Percentiles rank a stretch among this genome's conserved stretches.
These are phyloP conservation scores for Globisporangium barbulae DNA, from an alignment of 352 stramenopile genomes.

Conservation along the genomic window DNA sequence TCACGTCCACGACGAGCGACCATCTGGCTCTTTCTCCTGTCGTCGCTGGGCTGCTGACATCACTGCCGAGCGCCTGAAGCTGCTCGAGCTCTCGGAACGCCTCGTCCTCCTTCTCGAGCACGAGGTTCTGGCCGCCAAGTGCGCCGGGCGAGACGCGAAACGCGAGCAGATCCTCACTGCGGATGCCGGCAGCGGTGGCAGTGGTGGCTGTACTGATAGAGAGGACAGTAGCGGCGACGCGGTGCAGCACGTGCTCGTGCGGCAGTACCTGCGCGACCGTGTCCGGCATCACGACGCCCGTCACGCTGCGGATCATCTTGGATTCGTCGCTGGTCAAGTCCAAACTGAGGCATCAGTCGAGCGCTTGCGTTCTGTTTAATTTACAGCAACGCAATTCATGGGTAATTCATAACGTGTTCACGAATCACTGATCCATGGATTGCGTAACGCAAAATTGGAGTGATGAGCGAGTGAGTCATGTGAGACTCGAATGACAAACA, in stretches of 20 bases:
- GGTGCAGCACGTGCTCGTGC: constrained; percentile 63
- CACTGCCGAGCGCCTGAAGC: constrained; percentile 15
- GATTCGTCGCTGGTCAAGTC: background rate
- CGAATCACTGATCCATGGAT: background rate
- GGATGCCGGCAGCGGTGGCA: constrained; percentile 22
- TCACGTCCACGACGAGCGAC: constrained; percentile 50
- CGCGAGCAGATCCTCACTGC: constrained; percentile 47
- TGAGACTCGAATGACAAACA: background rate
- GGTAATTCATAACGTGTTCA: background rate
- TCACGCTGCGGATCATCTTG: constrained; percentile 53
- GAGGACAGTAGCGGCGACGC: constrained; percentile 15
- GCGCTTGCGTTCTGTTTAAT: too few relatives aligned
- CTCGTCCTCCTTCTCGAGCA: constrained; percentile 68
- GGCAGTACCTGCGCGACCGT: constrained; percentile 42
- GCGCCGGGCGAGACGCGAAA: constrained; percentile 41
- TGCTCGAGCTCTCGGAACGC: constrained; percentile 65
- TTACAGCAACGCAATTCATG: too few relatives aligned
- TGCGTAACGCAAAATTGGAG: background rate
- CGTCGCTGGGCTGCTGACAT: background rate
- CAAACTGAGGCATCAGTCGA: too few relatives aligned
- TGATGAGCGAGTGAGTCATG: background rate
- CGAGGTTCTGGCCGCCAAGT: constrained; percentile 41
- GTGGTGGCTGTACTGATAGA: background rate
- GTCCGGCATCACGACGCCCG: constrained; percentile 34
- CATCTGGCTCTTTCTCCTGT: background rate